A percentile compares a stretch with the other conserved stretches of the same genome.
phyloP scores from a whole-genome alignment of 257 asterid genomes.

The Catharanthus roseus region DNA sequence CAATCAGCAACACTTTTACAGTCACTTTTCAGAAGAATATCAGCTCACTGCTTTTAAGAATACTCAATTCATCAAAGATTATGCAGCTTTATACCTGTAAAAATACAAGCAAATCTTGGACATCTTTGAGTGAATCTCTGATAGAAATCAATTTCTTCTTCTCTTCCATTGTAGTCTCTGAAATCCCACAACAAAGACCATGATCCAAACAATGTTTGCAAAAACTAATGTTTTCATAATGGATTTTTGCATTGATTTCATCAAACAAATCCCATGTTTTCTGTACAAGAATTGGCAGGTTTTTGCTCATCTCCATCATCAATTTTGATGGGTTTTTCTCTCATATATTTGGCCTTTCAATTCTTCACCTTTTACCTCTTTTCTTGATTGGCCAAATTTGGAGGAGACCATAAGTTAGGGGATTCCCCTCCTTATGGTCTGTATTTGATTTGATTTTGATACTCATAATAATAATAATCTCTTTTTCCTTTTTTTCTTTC shows the following conservation, averaged over 20 bases:
- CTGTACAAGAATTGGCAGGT: constrained; percentile 27
- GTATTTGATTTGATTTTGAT: constrained; percentile 24
- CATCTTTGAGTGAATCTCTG: constrained; percentile 43
- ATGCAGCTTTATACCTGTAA: constrained; percentile 38
- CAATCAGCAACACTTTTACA: no score
- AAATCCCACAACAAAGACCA: constrained; percentile 35
- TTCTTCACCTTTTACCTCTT: constrained; percentile 31
- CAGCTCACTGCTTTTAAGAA: no score
- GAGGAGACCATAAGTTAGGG: constrained; percentile 11
- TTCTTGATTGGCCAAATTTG: constrained; percentile 14
- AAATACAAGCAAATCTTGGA: constrained; percentile 31
- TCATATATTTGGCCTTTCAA: background rate
- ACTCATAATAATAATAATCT: constrained; percentile 6
- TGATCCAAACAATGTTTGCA: constrained; percentile 43
- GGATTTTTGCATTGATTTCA: constrained; percentile 30
- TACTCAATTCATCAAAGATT: no score
- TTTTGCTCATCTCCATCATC: constrained; percentile 10
- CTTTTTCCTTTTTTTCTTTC: constrained; percentile 16
- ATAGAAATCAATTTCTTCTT: constrained; percentile 36
- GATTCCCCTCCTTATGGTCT: constrained; percentile 20
- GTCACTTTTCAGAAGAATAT: no score
- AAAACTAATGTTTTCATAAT: constrained; percentile 21
- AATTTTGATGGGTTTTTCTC: background rate
- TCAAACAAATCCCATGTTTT: constrained; percentile 42
- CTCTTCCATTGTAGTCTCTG: constrained; percentile 33